Evolutionary conservation across 192 early-diverging fungal genomes (phyloP), one percentile per base, ranked within the genome.

Genomic region (Coemansia sp.): DNA sequence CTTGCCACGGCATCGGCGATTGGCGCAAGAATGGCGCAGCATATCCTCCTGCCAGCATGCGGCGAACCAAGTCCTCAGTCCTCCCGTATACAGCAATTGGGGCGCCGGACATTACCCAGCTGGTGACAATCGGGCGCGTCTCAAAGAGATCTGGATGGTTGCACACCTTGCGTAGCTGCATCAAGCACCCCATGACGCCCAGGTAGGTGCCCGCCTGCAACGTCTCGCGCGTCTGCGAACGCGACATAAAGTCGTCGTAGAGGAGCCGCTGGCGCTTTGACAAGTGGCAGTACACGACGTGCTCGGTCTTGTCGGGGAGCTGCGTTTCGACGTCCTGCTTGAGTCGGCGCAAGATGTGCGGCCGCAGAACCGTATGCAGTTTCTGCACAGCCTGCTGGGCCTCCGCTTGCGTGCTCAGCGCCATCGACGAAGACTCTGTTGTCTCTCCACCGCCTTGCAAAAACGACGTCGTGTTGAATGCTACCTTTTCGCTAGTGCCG

Each of bases 291-390:
- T 91, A 91, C 1, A 97, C 55, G 7, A 95, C 65, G 48, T 90
- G 87, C 66, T 99, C 97, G 1, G 89, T 87, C 75, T 99, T 99
- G 62, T 87, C 85, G 1, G 95, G 95, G 40, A 99, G 65, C 15
- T 91, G 92, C 68, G 92, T 94, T 76, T 96, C 95, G 0, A 98
- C 97, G 63, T 98, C 93, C 67, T 93, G 95, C 70, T 98, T 98
- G 18, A 97, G 74, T 4, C 97, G 85, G 4, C 95, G 87, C n/a
- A 97, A 73, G 85, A 97, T 95, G 65, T 93, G 86, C 8, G 87
- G 83, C 38, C 90, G 86, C 48, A 99, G 74, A 12, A 85, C 80
- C 6, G 82, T 70, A 44, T 99, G 95, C 8, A 99, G 74, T 29
- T 89, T 83, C 8, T 83, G 82, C 60, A 98, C 96, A 33, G 84